Evolutionary conservation across 768 basidiomycete genomes (phyloP), one percentile per base, ranked within the genome.

Genomic region (Lentinus brumalis): DNA sequence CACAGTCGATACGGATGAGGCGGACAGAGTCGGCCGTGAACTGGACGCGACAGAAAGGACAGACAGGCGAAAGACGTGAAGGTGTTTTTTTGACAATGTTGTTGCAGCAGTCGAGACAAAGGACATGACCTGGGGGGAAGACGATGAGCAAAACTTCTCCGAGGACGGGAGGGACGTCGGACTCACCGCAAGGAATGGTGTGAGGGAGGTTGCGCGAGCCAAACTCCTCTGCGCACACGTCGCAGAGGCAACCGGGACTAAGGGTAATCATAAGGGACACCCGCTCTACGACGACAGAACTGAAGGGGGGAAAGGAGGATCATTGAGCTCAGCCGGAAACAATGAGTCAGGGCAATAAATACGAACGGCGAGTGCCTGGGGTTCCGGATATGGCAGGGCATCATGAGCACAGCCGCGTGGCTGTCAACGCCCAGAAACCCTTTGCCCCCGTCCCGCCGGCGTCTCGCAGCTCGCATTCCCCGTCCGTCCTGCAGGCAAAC

Each of bases 161-260:
- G 51, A 56, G 56, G 31, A 30, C 63, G 53, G 12, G 2, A 40
- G 38, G 38, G 45, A 31, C 42, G 56, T 67, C 72, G 63, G 26
- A 74, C 83, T 66, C 54, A 91, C 91, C 91, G 77, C 91, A 92
- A 61, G 91, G 87, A 72, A 92, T 91, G 54, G 85, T 89, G 73
- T 92, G 87, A 62, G 91, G 91, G 63, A 83, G 77, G 73, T 85
- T 86, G 68, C 86, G 86, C 59, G 84, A 79, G 71, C 87, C 87
- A 76, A 83, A 92, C 80, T 92, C 89, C 77, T 92, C 90, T 70
- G 90, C 90, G 81, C 91, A 92, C 71, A 92, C 91, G 82, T 92
- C 91, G 86, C 91, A 92, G 74, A 86, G 81, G 74, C 88, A 91
- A 76, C 88, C 88, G 75, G 88, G 84, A 78, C 79, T 82, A 71